Evolutionary conservation across 306 rosid genomes (phyloP).

Genomic region (Senna tora): DNA sequence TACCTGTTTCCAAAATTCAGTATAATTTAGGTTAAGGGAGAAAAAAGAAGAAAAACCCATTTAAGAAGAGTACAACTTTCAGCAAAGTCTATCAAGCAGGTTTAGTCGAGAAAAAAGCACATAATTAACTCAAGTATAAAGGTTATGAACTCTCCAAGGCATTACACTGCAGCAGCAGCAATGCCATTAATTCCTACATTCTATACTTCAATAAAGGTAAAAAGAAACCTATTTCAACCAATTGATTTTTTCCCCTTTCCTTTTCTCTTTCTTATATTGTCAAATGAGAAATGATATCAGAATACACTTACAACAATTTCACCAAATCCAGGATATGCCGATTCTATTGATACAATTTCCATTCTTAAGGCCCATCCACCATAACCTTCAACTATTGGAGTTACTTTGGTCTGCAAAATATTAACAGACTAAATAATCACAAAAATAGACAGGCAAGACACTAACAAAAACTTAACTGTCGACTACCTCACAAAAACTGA

Average conservation of each 20-base stretch:
- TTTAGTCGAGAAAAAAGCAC: slow-evolving; percentile 21
- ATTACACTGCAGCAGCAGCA: not conserved
- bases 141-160: slow-evolving; percentile 12
- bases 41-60: not conserved
- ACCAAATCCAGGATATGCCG: slow-evolving; percentile 98
- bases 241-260: not conserved
- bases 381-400: slow-evolving; percentile 97
- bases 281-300: slow-evolving; percentile 29
- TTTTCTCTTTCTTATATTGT: slow-evolving; percentile 22
- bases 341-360: slow-evolving; percentile 96
- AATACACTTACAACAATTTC: slow-evolving; percentile 84
- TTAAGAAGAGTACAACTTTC: slow-evolving; percentile 1
- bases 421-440: slow-evolving; percentile 39
- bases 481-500: slow-evolving; percentile 96
- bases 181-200: slow-evolving; percentile 13
- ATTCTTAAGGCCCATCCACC: slow-evolving; percentile 99
- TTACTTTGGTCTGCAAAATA: slow-evolving; percentile 88
- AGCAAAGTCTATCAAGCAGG: slow-evolving; percentile 5
- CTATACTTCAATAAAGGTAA: not conserved
- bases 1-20: slow-evolving; percentile 58
- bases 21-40: not conserved
- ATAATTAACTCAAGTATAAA: slow-evolving; percentile 14
- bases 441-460: slow-evolving; percentile 29
- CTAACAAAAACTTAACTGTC: slow-evolving; percentile 9
- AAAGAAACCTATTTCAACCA: not conserved